A percentile compares a stretch with the other conserved stretches of the same genome.
Conservation (phyloP, 2,329 filamentous ascomycete species). For the Diaporthe batatas region DNA sequence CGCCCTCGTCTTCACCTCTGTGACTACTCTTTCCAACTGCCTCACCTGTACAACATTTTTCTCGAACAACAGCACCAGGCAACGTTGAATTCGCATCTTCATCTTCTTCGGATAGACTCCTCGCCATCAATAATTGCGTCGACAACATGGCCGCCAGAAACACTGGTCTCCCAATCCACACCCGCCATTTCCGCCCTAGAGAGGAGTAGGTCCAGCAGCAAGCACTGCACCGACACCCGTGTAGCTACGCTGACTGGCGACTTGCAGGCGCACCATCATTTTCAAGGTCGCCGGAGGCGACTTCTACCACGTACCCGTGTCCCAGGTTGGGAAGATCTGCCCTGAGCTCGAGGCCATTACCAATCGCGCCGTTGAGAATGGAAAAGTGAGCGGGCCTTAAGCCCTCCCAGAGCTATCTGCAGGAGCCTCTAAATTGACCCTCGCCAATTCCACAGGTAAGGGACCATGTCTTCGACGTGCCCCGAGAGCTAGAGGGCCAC, state of each 20-base stretch:
- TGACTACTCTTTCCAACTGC: background rate
- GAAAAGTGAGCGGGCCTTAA: background rate
- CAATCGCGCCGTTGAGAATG: background rate
- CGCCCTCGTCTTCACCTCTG: background rate
- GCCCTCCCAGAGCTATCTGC: fast-evolving
- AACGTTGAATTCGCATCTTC: background rate
- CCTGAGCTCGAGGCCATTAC: background rate
- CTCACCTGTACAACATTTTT: background rate
- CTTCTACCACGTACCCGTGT: background rate
- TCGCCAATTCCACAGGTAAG: background rate
- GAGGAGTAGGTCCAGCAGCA: background rate
- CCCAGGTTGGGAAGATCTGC: background rate
- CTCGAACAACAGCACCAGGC: background rate
- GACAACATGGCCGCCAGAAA: background rate
- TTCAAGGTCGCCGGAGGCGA: background rate
- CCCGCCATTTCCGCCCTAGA: background rate
- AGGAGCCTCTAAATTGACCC: background rate
- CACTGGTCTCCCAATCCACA: background rate
- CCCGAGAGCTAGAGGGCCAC: background rate
- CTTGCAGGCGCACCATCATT: background rate
- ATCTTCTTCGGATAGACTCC: background rate
- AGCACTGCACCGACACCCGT: background rate
- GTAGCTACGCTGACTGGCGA: background rate
- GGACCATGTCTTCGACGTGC: background rate
- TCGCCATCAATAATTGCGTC: background rate